Evolutionary conservation across 2,329 filamentous ascomycete genomes (phyloP), one percentile per base, ranked within the genome.

Genomic region (Thelonectria discophora): DNA sequence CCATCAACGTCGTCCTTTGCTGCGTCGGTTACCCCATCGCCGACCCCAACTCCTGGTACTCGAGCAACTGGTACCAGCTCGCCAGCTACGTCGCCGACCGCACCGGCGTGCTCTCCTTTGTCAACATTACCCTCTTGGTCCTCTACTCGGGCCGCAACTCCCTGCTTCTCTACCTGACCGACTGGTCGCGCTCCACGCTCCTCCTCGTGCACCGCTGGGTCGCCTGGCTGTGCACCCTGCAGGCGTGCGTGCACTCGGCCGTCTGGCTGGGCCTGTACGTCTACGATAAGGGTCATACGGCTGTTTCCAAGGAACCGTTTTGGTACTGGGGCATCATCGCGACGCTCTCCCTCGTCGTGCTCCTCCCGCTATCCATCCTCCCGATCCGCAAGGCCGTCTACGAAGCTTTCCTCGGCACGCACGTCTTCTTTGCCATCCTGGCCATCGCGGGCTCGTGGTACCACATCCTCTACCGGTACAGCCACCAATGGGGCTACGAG

Each of bases 141-240:
- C 74, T 84, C 6, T 82, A 78, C 59, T 72, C 78, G 0, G 70
- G 75, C 1, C 72, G 82, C 0, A 83, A 84, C 67, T 83, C 81
- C 59, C 21, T 83, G 6, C 73, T 83, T 1, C 73, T 83, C 0
- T 79, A 76, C 73, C 45, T 82, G 3, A 83, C 82, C 0, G 75
- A 80, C 62, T 84, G 81, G 80, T 77, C 74, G 0, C 78, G 82
- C 58, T 75, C 75, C 1, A 84, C 82, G 1, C 83, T 75, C 63
- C 56, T 84, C 7, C 67, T 83, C 1, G 69, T 83, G 0, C 82
- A 85, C 67, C 79, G 81, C n/a, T 84, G 80, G 79, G 72, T 81
- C 3, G 81, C 80, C 1, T 68, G 75, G 37, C 71, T 84, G 11
- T 77, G 74, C 45, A 76, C 77, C 2, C 42, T 84, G 0, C 76